phyloP scores from a whole-genome alignment of 768 basidiomycete species.

The Cantharellus cinnabarinus region DNA sequence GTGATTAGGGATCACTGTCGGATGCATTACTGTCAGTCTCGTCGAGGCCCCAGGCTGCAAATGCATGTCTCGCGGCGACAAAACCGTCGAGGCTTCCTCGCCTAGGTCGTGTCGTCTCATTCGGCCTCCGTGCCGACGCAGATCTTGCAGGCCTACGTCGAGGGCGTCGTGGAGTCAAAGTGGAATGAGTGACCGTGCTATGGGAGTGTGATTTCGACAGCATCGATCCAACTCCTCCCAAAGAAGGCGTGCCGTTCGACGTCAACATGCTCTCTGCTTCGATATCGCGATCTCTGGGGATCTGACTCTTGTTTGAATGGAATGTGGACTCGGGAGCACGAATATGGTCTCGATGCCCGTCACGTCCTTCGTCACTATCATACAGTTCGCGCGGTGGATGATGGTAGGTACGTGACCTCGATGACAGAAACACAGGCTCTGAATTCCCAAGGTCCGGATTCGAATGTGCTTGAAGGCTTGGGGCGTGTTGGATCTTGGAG shows the following conservation, averaged over 20 bases:
- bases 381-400: neutral
- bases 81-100: constrained; percentile 9
- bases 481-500: neutral
- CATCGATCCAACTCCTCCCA: too few species aligned
- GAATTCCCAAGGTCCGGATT: neutral
- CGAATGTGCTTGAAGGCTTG: neutral
- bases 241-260: constrained; percentile 15
- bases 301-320: constrained; percentile 24
- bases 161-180: neutral
- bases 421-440: neutral
- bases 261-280: constrained; percentile 38
- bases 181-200: neutral
- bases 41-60: constrained; percentile 76
- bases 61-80: constrained; percentile 27
- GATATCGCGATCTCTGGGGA: constrained; percentile 37
- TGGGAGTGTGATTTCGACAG: neutral
- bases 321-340: neutral
- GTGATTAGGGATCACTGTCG: constrained; percentile 1
- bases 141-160: neutral
- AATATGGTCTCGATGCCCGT: neutral
- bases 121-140: neutral
- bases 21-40: constrained; percentile 67
- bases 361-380: neutral
- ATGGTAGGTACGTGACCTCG: neutral
- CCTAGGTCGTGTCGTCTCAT: neutral